Evolutionary conservation across 441 rosid species (phyloP).

Genomic region (Adansonia rubrostipa): DNA sequence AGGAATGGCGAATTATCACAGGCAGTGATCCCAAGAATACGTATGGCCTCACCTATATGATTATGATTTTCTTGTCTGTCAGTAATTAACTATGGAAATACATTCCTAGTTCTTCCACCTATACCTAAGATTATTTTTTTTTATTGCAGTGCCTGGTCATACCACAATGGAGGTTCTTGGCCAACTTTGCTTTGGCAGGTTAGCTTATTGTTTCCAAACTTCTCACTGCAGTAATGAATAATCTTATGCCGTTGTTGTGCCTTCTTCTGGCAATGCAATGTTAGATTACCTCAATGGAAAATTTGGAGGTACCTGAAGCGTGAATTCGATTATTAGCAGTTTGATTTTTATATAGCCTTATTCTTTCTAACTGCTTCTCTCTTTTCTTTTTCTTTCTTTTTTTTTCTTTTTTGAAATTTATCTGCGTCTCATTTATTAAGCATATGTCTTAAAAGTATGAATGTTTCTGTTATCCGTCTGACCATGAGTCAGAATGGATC

Average conservation of each 20-base stretch:
- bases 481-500: neutral
- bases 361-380: neutral
- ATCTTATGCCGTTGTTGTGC: slow-evolving; percentile 5
- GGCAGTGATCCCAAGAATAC: slow-evolving; percentile 88
- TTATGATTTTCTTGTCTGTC: neutral
- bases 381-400: too few species aligned
- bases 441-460: neutral
- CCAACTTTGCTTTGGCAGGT: slow-evolving; percentile 88
- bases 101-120: slow-evolving; percentile 15
- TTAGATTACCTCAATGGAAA: neutral
- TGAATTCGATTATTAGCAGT: neutral
- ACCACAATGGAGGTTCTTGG: slow-evolving; percentile 85
- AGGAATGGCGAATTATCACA: slow-evolving; percentile 76
- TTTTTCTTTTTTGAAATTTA: neutral
- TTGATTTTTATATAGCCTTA: neutral
- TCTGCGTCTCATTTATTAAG: neutral
- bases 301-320: neutral
- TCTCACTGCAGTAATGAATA: neutral
- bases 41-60: slow-evolving; percentile 37
- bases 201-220: slow-evolving; percentile 31
- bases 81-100: neutral
- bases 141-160: slow-evolving; percentile 76
- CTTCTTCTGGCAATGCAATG: slow-evolving; percentile 4
- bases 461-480: neutral
- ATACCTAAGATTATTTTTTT: slow-evolving; percentile 20